Evolutionary conservation across 1,284 basidiomycete species (phyloP), one percentile per base, ranked within the genome.

Genomic region (Ganoderma lucidum): DNA sequence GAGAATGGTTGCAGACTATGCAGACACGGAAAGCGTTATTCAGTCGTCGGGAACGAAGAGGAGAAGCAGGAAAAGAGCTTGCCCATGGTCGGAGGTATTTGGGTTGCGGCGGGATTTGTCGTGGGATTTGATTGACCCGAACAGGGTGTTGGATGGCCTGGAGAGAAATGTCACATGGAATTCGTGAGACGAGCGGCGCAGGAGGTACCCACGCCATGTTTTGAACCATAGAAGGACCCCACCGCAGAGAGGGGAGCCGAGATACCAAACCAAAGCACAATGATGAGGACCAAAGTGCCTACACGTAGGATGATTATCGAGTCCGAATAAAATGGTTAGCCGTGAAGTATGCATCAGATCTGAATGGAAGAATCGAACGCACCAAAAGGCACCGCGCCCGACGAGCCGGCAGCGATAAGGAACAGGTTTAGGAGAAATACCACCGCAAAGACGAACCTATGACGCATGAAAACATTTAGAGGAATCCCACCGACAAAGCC

Each of bases 331-430:
- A 39, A 61, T 55, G 39, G 35, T 44, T 23, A 48, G 51, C 62
- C 4, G 15, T 37, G 44, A 8, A 56, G 39, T 32, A n/a, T 44
- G 53, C 39, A 39, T 41, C 45, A 41, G 55, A 51, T 63, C 35
- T 64, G 30, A 70, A 42, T 59, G 61, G 41, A 45, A 48, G 17
- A 30, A 45, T 30, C 37, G 6, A 35, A 76, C 84, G 67, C 77
- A 87, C 96, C 96, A 79, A 99, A 98, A 2, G 97, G 97, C 48
- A 99, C 96, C 9, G 97, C 97, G 23, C 97, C 97, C 3, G 97
- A 97, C 0, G 96, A 96, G 5, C 91, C 91, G 17, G 95, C 93
- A 3, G 88, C 84, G 70, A 99, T 83, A 39, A 99, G 88, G 85
- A 96, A 93, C 64, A 97, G 84, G 78, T 98, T 94, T 71, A 98